These are phyloP conservation scores for Malus hybrid DNA, from an alignment of 331 rosid species.

Conservation along the genomic window DNA sequence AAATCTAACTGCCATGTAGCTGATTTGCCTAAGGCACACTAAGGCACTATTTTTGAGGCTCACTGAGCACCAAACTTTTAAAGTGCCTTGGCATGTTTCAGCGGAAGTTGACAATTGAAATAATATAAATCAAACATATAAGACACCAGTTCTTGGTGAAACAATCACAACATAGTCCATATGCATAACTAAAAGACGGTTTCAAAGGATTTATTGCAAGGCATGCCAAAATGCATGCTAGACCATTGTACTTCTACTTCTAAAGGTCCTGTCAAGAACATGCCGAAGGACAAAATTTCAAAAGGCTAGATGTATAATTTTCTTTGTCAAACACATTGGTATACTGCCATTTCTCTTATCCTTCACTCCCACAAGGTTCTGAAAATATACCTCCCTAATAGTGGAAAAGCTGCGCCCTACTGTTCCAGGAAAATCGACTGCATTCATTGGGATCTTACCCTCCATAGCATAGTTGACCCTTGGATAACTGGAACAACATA, in stretches of 20 bases:
- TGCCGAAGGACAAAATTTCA: not conserved
- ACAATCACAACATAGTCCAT: not conserved
- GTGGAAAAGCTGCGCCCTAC: constrained; percentile 13
- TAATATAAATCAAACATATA: not conserved
- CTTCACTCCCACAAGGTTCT: not conserved
- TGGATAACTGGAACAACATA: constrained; percentile 14
- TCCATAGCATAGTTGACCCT: constrained; percentile 11
- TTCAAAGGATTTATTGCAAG: not conserved
- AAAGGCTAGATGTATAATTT: not conserved
- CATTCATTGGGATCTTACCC: constrained; percentile 6
- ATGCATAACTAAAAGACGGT: not conserved
- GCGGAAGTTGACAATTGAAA: not conserved
- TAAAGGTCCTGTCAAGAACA: not conserved
- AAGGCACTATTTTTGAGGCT: not conserved
- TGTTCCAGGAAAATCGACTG: constrained; percentile 10
- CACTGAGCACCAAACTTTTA: not conserved
- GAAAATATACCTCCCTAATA: constrained; percentile 18
- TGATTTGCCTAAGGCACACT: not conserved
- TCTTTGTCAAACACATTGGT: not conserved
- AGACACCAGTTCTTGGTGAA: not conserved
- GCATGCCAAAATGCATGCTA: not conserved
- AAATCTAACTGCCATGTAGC: not conserved
- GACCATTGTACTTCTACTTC: not conserved
- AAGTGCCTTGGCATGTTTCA: not conserved
- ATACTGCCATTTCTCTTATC: not conserved